These are phyloP conservation scores for Aspergillus sp. DNA, from an alignment of 2,329 filamentous ascomycete species.

Conservation along the genomic window DNA sequence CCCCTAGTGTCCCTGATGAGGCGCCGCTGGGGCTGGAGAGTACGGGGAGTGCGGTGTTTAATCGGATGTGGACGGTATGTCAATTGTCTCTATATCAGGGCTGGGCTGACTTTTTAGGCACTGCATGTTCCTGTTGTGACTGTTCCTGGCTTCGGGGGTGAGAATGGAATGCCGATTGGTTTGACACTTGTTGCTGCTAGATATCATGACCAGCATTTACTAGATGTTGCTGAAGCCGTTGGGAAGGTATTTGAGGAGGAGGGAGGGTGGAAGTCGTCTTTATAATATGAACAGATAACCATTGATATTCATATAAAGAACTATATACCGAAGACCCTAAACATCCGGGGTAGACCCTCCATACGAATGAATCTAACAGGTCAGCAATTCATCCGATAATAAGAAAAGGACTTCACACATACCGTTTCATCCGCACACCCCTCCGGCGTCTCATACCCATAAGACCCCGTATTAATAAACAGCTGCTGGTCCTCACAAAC, in stretches of 20 bases:
- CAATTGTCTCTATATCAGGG: constrained; percentile 25
- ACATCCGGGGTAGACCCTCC: no score
- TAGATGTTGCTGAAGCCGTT: not conserved
- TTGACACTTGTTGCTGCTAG: constrained; percentile 52
- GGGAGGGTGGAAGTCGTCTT: constrained; percentile 3
- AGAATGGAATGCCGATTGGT: constrained; percentile 60
- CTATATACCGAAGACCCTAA: no score
- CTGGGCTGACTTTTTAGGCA: constrained; percentile 15
- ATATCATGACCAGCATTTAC: constrained; percentile 39
- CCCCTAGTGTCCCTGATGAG: constrained; percentile 60
- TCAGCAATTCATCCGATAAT: no score
- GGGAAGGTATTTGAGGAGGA: constrained; percentile 1
- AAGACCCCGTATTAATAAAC: no score
- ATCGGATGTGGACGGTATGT: constrained; percentile 25
- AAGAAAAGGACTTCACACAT: no score
- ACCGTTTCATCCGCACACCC: no score
- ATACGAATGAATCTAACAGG: no score
- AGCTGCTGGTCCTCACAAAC: no score
- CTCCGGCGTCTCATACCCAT: no score
- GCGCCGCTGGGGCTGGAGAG: constrained; percentile 55
- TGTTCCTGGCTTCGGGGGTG: constrained; percentile 61
- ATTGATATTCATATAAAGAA: no score
- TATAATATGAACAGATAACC: not conserved
- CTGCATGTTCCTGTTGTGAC: constrained; percentile 66
- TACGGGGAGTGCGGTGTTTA: constrained; percentile 58